Evolutionary conservation across 805 yeast genomes (phyloP).

Genomic region (Hanseniaspora lindneri): DNA sequence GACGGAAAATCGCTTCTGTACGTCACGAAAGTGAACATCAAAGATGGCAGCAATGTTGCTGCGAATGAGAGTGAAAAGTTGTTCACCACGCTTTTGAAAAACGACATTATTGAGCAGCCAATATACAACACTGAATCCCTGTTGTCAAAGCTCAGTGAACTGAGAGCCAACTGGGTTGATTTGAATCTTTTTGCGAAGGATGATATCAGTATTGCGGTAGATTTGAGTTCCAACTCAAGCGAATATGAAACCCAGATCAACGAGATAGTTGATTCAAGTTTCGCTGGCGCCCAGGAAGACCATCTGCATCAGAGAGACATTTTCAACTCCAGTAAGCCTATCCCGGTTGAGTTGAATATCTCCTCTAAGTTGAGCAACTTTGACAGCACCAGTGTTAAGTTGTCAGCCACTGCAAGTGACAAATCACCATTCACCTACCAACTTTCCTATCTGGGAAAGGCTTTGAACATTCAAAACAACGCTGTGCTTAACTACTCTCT

Average conservation of each 20-base stretch:
- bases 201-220: background rate
- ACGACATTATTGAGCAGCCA: slow-evolving; percentile 10
- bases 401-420: slow-evolving; percentile 3
- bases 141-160: background rate
- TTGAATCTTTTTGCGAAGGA: slow-evolving; percentile 5
- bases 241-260: background rate
- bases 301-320: slow-evolving; percentile 2
- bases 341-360: slow-evolving; percentile 11
- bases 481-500: slow-evolving; percentile 1
- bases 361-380: slow-evolving; percentile 1
- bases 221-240: background rate
- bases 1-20: slow-evolving; percentile 1
- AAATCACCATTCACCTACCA: slow-evolving; percentile 2
- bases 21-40: slow-evolving; percentile 8
- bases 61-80: background rate
- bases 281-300: background rate
- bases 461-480: background rate
- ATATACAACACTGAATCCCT: background rate
- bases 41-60: background rate
- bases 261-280: background rate
- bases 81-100: background rate
- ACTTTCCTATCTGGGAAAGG: background rate
- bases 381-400: background rate
- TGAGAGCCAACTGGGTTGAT: slow-evolving; percentile 5
- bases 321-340: slow-evolving; percentile 6